Percentiles rank a stretch among this genome's conserved stretches.
These are phyloP conservation scores for Naganishia antarctica DNA, from an alignment of 768 basidiomycete species.

Conservation along the genomic window DNA sequence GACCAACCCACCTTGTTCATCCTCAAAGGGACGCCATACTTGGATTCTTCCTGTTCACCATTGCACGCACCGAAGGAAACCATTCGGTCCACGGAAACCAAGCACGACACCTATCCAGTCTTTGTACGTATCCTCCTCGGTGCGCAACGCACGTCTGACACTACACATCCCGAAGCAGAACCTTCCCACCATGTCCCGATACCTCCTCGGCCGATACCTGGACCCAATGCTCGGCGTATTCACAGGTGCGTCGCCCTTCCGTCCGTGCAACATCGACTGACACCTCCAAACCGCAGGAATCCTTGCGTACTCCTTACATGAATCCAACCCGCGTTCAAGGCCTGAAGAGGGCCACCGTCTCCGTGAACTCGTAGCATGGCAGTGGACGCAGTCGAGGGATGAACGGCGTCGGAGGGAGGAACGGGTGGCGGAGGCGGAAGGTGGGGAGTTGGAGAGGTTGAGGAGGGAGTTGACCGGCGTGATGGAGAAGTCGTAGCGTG, in stretches of 20 bases:
- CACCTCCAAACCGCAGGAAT: slow-evolving; percentile 30
- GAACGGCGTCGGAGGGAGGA: slow-evolving; percentile 21
- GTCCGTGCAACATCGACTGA: neutral
- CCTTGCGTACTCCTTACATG: slow-evolving; percentile 47
- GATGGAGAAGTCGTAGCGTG: slow-evolving; percentile 6
- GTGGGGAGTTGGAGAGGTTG: slow-evolving; percentile 39
- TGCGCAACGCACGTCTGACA: no score
- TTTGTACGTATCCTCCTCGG: no score
- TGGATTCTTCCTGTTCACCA: no score
- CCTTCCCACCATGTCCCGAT: slow-evolving; percentile 39
- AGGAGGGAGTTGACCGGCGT: slow-evolving; percentile 37
- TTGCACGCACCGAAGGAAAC: no score
- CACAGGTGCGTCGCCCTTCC: slow-evolving; percentile 32
- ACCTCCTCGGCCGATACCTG: slow-evolving; percentile 45
- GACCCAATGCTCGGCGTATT: slow-evolving; percentile 47
- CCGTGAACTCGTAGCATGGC: slow-evolving; percentile 43
- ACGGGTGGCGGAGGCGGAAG: slow-evolving; percentile 21
- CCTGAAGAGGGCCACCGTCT: slow-evolving; percentile 44
- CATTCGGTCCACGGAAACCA: no score
- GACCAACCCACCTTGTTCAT: no score
- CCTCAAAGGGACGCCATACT: no score
- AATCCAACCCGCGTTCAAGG: slow-evolving; percentile 47
- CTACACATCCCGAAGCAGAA: no score
- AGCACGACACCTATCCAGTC: no score
- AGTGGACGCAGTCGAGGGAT: slow-evolving; percentile 34